Base-by-base conservation (phyloP, 1,139 yeast species). In the Oligophagozyma castellii region DNA sequence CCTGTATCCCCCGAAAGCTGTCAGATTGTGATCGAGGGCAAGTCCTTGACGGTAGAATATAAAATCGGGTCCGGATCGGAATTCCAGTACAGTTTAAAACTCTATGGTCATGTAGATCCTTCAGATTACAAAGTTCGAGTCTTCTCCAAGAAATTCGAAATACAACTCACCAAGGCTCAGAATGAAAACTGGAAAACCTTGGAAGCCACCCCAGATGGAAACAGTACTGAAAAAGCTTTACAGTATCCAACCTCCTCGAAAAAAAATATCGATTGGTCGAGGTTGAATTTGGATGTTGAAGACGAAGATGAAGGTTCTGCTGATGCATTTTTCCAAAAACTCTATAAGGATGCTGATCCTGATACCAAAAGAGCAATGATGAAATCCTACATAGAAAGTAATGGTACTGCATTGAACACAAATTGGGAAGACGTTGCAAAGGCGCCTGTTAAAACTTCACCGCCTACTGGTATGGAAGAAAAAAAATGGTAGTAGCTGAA, bases 351-450 rank as follows among this genome's bases (percentile, higher is more conserved):
- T 39, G 92, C 93, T 0, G 94, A 84, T 48, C 93, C 79, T 7
- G 95, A 89, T 46, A 77, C 94, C 1, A 65, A 64, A 42, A 65
- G 93, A 34, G 99, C 99, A 2, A 92, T 92, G 96, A 79, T 83
- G 92, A 92, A 92, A 57, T 81, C 95, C 30, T 89, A 71, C 46
- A 64, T 72, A n/a, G 95, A 92, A 55, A 80, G 94, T 42, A 79
- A 80, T 40, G 99, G 99, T 12, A 92, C 98, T 0, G 73, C 93
- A 1, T 61, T 92, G 37, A 81, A 93, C 29, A 92, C 98, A 5
- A 79, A 81, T 50, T 92, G 99, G 99, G 68, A 60, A n/a, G 94
- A 83, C 36, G 96, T 93, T 2, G 63, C 69, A 28, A 61, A 65
- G 29, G 73, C 70, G 39, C 64, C 56, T 20, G 80, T 77, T 32